Base-by-base conservation (phyloP, 2,329 filamentous ascomycete genomes). In the Drechslera avenae region DNA sequence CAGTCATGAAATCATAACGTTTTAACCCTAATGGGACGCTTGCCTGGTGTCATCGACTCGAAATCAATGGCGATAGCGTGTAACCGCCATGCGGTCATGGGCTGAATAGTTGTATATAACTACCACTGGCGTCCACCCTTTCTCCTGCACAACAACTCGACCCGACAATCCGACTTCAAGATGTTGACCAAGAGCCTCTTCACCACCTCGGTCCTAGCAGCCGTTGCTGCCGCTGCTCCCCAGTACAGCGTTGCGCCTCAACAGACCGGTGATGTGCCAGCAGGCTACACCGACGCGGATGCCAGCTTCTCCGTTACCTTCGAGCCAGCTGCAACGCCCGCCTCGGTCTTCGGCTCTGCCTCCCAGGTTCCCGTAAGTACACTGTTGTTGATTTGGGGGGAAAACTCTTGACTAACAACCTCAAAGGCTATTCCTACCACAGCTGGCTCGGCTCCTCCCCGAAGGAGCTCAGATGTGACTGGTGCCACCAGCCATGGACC, bases 401-500 rank as follows among this genome's bases (percentile, higher is more conserved):
- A n/a, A 34, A 37, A 9, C 14, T n/a, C n/a, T 33, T 21, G 17
- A 14, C 18, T 50, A 30, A 49, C 23, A 43, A 34, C 28, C 30
- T 32, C 6, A 2, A 31, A 60, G 56, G 41, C 54, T 47, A 55
- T 57, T 5, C 51, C 71, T 39, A 60, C 66, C 35, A 32, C 69
- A 32, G 61, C 71, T 35, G 52, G 48, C n/a, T 69, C 73, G 39
- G 75, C 70, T 28, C 73, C 69, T 30, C 75, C 82, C 3, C 73
- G 79, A 51, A 66, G 78, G 44, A 82, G 77, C 58, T 75, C 75
- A 37, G 71, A 79, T 47, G 71, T 80, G 12, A 83, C 79, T 31
- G 82, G 87, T 23, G 77, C 84, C 4, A 87, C 86, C 2, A 83
- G 81, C 4, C 88, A 93, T 67, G 88, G 88, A 0, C 81, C 87